Percentiles rank a stretch among this genome's conserved stretches.
phyloP scores from a whole-genome alignment of 768 basidiomycete species.

The Amanita rubescens region DNA sequence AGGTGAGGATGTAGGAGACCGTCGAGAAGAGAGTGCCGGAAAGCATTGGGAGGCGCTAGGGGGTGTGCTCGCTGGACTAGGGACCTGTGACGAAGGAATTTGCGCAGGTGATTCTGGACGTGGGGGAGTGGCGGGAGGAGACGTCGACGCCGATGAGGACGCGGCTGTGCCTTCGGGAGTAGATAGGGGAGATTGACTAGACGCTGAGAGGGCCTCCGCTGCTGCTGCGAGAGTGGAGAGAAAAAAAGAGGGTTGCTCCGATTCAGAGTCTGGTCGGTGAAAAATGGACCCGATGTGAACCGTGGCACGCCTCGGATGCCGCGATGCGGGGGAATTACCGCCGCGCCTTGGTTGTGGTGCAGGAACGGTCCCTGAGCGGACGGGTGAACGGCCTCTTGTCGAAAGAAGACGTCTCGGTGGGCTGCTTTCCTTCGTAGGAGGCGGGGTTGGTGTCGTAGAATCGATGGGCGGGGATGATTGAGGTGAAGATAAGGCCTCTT shows the following conservation, averaged over 20 bases:
- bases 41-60: not conserved
- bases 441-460: not conserved
- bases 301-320: slow-evolving; percentile 5
- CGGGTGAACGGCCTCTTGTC: not conserved
- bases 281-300: slow-evolving; percentile 6
- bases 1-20: not conserved
- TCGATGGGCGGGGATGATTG: not conserved
- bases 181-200: not conserved
- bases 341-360: not conserved
- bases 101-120: not conserved
- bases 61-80: not conserved
- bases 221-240: slow-evolving; percentile 4
- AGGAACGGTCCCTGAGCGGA: slow-evolving; percentile 1
- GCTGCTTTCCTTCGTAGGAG: not conserved
- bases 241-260: not conserved
- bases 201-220: not conserved
- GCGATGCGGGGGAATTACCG: not conserved
- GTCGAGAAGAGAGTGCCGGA: not conserved
- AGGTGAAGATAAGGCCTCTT: not conserved
- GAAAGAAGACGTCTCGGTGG: not conserved
- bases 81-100: not conserved
- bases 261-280: not conserved
- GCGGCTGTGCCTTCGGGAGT: slow-evolving; percentile 1
- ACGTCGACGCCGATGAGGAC: not conserved
- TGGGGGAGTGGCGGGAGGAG: not conserved